Evolutionary conservation across 345 rosid genomes (phyloP).

Genomic region (Conringia planisiliqua): DNA sequence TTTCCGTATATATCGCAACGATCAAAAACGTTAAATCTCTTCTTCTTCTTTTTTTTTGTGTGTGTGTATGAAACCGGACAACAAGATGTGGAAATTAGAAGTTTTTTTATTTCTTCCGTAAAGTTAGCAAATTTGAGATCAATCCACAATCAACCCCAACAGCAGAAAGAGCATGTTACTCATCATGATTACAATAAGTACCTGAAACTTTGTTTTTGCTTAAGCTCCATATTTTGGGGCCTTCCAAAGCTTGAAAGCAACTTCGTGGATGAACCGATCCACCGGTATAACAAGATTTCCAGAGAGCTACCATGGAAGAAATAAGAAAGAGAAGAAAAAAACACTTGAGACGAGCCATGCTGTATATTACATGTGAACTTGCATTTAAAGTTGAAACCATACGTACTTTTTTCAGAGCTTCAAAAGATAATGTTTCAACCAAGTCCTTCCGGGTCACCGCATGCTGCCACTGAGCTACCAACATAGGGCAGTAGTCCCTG

Average conservation of each 20-base stretch:
- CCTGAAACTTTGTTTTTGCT: constrained; percentile 1
- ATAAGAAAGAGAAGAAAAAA: background rate
- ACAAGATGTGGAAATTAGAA: background rate
- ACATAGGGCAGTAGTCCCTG: constrained; percentile 82
- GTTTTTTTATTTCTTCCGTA: background rate
- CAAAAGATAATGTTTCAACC: constrained; percentile 57
- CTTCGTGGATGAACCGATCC: constrained; percentile 88
- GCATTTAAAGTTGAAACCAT: background rate
- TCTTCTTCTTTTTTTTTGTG: background rate
- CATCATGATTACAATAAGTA: constrained; percentile 5
- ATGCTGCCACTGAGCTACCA: constrained; percentile 83
- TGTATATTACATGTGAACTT: background rate
- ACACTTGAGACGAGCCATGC: background rate
- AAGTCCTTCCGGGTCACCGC: constrained; percentile 82
- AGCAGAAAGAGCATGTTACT: background rate
- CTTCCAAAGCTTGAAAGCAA: constrained; percentile 97
- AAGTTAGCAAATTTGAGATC: constrained; percentile 9
- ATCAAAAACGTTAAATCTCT: background rate
- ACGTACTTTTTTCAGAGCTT: constrained; percentile 67
- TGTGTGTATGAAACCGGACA: background rate
- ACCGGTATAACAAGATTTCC: constrained; percentile 84
- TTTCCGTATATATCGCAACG: background rate
- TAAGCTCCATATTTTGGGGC: constrained; percentile 98
- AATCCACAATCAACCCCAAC: constrained; percentile 13
- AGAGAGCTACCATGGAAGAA: constrained; percentile 44